Base-by-base conservation (phyloP, 805 yeast genomes). In the Pichia exigua region DNA sequence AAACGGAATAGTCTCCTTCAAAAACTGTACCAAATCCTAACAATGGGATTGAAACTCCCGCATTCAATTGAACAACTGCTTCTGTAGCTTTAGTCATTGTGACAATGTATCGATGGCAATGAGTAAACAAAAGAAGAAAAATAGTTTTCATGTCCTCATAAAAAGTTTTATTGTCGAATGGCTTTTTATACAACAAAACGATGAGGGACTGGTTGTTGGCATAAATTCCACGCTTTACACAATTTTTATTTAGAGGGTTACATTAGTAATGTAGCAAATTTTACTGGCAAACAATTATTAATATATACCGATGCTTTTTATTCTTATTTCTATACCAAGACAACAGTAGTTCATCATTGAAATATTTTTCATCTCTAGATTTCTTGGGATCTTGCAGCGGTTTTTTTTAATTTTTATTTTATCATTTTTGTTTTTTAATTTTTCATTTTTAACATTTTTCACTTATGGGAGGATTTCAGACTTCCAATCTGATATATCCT, bases 11-110 rank as follows among this genome's bases (percentile, higher is more conserved):
- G 9, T 43, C 42, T 1, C 50, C 57, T 1, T 50, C 32, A 46
- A 56, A 55, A 17, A 57, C 63, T n/a, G 95, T 85, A 45, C 95
- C 94, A 48, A 84, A 76, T 7, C 88, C 92, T 40, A 87, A 73
- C 13, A 73, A 76, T 24, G 92, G 92, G 55, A 87, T 82, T 30
- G 61, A 57, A 30, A 70, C 72, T 24, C 94, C 92, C 54, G 79
- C 77, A 75, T 84, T 85, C 52, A 83, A 70, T 43, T 73, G 73
- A 54, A 73, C 48, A 11, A 53, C 55, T n/a, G 53, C 45, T 5
- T n/a, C 35, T 7, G 44, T 10, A 8, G 54, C 50, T 9, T n/a
- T 43, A 9, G 45, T 17, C 48, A 45, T 44, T 11, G 5, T 42
- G 2, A 7, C 18, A 17, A 18, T 48, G 17, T 17, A 17, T 35